Conservation (phyloP, 805 yeast species). For the Middelhovenomyces tepae region DNA sequence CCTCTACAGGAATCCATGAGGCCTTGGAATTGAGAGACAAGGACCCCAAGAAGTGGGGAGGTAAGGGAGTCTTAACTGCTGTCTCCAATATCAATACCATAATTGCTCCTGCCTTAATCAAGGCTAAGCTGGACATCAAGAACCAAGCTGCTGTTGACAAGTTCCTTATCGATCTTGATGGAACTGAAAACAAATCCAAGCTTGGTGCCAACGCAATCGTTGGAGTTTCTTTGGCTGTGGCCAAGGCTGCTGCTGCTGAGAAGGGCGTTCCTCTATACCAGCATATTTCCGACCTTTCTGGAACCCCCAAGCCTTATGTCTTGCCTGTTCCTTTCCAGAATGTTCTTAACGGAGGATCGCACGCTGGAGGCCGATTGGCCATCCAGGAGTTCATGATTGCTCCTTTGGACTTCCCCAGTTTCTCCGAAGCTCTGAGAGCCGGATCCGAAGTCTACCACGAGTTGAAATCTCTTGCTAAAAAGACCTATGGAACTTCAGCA, state of each 20-base stretch:
- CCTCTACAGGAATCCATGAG: slow-evolving; percentile 98
- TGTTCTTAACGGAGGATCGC: slow-evolving; percentile 99
- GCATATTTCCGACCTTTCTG: slow-evolving; percentile 77
- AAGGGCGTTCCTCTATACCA: slow-evolving; percentile 88
- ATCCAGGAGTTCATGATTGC: slow-evolving; percentile 99
- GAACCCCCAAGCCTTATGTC: slow-evolving; percentile 74
- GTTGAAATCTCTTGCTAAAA: slow-evolving; percentile 86
- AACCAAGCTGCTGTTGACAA: slow-evolving; percentile 84
- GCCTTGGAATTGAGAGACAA: slow-evolving; percentile 98
- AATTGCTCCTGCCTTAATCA: slow-evolving; percentile 89
- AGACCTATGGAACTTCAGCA: slow-evolving; percentile 94
- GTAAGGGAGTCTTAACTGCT: slow-evolving; percentile 97
- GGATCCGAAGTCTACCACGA: slow-evolving; percentile 98
- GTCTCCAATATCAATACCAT: slow-evolving; percentile 90
- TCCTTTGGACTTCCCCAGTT: slow-evolving; percentile 82
- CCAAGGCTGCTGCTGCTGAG: slow-evolving; percentile 97
- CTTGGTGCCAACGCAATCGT: slow-evolving; percentile 98
- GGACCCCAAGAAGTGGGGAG: slow-evolving; percentile 95
- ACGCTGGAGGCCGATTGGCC: slow-evolving; percentile 99
- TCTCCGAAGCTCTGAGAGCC: slow-evolving; percentile 92
- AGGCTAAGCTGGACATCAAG: slow-evolving; percentile 72
- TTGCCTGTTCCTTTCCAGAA: slow-evolving; percentile 98
- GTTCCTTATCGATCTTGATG: slow-evolving; percentile 81
- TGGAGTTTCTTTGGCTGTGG: slow-evolving; percentile 95
- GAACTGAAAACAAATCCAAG: slow-evolving; percentile 95